Evolutionary conservation across 2,329 filamentous ascomycete species (phyloP).

Genomic region (Fusarium humuli): DNA sequence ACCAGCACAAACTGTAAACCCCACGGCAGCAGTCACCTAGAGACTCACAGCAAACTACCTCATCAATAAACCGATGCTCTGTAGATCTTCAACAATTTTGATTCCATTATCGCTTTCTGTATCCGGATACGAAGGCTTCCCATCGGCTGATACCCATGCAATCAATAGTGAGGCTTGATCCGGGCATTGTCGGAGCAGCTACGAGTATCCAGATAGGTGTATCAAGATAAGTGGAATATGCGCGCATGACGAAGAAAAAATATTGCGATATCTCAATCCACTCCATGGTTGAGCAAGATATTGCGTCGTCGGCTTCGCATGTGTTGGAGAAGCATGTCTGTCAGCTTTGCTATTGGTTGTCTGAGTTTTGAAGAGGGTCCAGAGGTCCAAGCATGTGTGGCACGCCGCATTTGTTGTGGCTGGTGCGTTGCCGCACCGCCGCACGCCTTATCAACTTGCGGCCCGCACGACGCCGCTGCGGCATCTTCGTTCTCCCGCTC

Average conservation of each 20-base stretch:
- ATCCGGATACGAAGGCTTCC: background rate
- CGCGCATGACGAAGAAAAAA: background rate
- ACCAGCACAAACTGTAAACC: no score
- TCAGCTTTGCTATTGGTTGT: background rate
- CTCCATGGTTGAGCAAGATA: background rate
- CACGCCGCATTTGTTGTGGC: background rate
- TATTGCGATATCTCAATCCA: background rate
- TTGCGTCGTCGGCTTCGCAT: background rate
- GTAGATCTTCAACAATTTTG: no score
- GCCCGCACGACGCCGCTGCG: conserved; percentile 24
- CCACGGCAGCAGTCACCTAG: no score
- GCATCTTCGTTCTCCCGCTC: background rate
- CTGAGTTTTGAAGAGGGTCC: no score
- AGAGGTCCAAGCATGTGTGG: no score
- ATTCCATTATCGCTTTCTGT: no score
- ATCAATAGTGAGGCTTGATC: background rate
- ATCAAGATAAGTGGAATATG: no score
- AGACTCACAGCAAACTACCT: no score
- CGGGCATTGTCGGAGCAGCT: background rate
- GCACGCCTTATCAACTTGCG: conserved; percentile 8
- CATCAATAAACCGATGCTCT: no score
- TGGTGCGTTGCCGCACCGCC: conserved; percentile 11
- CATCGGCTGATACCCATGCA: no score
- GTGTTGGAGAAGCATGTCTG: background rate
- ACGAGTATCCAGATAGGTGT: no score